Percentiles rank a stretch among this genome's conserved stretches.
Conservation (phyloP, 1,139 yeast genomes). For the Kodamaea arcana region DNA sequence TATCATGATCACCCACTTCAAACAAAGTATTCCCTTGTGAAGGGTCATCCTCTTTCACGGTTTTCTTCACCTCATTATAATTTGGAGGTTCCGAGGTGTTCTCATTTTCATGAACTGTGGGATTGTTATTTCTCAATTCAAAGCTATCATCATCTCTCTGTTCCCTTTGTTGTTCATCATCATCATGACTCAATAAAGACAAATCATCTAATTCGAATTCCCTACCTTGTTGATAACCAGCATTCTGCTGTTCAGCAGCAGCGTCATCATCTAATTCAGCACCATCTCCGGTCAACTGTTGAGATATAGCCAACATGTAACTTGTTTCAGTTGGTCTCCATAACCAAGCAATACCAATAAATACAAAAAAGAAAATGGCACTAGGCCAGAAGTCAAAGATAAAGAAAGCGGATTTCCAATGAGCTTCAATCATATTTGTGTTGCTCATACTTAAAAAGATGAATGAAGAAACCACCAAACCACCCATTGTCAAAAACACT, state of each 20-base stretch:
- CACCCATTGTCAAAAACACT: slow-evolving; percentile 45
- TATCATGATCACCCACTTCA: slow-evolving; percentile 35
- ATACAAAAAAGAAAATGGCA: slow-evolving; percentile 77
- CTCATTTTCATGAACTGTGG: slow-evolving; percentile 4
- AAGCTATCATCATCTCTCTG: slow-evolving; percentile 30
- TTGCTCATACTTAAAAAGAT: slow-evolving; percentile 70
- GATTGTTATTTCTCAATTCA: slow-evolving; percentile 23
- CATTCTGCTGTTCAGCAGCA: slow-evolving; percentile 10
- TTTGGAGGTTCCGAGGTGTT: slow-evolving; percentile 22
- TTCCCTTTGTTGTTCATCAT: slow-evolving; percentile 26
- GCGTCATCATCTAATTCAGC: slow-evolving; percentile 51
- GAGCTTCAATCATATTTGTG: slow-evolving; percentile 73
- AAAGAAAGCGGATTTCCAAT: slow-evolving; percentile 92
- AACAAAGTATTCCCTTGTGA: slow-evolving; percentile 27
- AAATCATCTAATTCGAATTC: slow-evolving; percentile 77
- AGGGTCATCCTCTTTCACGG: slow-evolving; percentile 8
- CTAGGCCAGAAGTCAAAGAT: slow-evolving; percentile 94
- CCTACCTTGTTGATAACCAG: slow-evolving; percentile 32
- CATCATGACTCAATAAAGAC: slow-evolving; percentile 54
- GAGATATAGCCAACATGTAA: slow-evolving; percentile 90
- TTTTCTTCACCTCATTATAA: slow-evolving; percentile 15
- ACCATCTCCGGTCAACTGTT: slow-evolving; percentile 79
- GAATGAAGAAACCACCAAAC: slow-evolving; percentile 68
- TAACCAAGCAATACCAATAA: slow-evolving; percentile 78
- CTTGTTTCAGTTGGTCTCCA: slow-evolving; percentile 99